phyloP scores from a whole-genome alignment of 164 flowering plant species.

The Annona squamosa region DNA sequence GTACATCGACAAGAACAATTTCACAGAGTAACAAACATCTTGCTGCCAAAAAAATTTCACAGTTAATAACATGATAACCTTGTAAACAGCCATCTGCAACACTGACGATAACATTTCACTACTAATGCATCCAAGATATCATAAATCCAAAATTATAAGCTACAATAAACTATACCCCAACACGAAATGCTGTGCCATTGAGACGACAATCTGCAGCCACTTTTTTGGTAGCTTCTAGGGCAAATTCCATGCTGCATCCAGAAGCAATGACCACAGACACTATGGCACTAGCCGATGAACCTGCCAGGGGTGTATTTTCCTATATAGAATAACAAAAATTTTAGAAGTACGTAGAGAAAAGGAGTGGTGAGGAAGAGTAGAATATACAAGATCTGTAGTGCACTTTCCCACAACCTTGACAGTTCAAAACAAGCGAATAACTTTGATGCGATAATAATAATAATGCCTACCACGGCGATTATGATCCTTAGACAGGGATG shows the following conservation, averaged over 20 bases:
- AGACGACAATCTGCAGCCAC: conserved; percentile 77
- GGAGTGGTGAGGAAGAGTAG: neutral
- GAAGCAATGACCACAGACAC: conserved; percentile 90
- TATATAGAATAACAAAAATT: conserved; percentile 15
- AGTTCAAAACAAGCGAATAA: neutral
- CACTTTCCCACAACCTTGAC: neutral
- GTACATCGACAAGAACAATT: too few relatives aligned
- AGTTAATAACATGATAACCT: neutral
- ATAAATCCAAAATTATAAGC: neutral
- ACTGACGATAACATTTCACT: neutral
- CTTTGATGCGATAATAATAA: neutral
- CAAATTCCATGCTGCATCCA: conserved; percentile 78
- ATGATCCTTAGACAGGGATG: neutral
- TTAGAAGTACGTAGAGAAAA: too few relatives aligned
- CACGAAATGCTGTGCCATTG: conserved; percentile 88
- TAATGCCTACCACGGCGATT: neutral
- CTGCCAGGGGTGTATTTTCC: conserved; percentile 94
- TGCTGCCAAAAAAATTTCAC: neutral
- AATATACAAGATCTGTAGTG: neutral
- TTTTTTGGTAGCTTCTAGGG: conserved; percentile 65
- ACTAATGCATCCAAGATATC: neutral
- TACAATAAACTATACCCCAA: conserved; percentile 56
- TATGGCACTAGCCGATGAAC: conserved; percentile 96
- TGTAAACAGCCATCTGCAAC: neutral
- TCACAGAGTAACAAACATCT: too few relatives aligned